Conservation (phyloP, 257 asterid genomes). For the Salvia rosmarinus region DNA sequence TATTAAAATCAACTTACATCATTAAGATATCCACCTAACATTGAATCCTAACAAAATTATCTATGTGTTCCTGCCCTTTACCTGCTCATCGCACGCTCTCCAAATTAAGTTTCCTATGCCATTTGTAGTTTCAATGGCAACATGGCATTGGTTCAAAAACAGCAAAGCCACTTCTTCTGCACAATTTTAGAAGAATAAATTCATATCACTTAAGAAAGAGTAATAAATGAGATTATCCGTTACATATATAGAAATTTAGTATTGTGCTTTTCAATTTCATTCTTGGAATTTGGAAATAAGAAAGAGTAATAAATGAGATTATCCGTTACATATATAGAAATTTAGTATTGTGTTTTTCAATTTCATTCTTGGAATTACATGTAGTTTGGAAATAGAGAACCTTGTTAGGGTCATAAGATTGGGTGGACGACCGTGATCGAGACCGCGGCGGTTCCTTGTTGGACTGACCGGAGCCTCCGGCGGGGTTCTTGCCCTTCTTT, state of each 20-base stretch:
- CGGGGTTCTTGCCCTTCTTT: slow-evolving; percentile 40
- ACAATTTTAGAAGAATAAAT: no score
- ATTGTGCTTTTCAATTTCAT: no score
- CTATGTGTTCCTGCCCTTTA: slow-evolving; percentile 16
- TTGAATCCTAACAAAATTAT: not conserved
- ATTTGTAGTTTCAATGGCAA: slow-evolving; percentile 12
- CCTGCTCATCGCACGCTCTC: slow-evolving; percentile 23
- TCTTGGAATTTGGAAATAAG: no score
- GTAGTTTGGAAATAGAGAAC: no score
- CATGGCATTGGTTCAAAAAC: slow-evolving; percentile 29
- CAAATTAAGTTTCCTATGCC: not conserved
- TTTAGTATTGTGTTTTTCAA: no score
- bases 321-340: no score
- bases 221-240: no score
- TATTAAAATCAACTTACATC: no score
- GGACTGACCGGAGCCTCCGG: slow-evolving; percentile 26
- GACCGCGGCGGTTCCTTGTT: slow-evolving; percentile 10
- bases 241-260: no score
- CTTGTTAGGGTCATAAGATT: slow-evolving; percentile 29
- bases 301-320: no score
- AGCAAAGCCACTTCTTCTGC: slow-evolving; percentile 50
- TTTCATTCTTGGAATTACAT: no score
- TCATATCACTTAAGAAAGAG: no score
- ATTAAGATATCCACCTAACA: not conserved
- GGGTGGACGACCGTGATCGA: not conserved